Percentiles rank a stretch among this genome's conserved stretches.
Conservation (phyloP, 2,329 filamentous ascomycete species). For the Clathrospora elynae region DNA sequence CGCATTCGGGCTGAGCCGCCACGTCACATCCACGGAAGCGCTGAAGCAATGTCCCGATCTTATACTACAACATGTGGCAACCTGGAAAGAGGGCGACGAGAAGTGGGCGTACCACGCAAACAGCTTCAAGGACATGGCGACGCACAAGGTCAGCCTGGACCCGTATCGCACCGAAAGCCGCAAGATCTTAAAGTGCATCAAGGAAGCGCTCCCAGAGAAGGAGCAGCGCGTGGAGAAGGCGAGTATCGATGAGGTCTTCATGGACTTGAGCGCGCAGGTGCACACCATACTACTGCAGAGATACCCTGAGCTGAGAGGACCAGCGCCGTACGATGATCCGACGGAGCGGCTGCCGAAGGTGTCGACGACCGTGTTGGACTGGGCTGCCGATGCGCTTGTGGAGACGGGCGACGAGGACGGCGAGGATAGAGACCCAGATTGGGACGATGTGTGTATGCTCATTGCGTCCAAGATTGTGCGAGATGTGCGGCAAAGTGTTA, state of each 20-base stretch:
- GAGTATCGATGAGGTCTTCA: slow-evolving; percentile 91
- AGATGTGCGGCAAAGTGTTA: slow-evolving; percentile 71
- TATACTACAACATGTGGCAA: slow-evolving; percentile 89
- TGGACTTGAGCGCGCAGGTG: slow-evolving; percentile 86
- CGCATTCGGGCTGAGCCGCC: slow-evolving; percentile 75
- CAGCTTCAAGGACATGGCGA: slow-evolving; percentile 76
- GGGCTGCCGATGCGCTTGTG: slow-evolving; percentile 80
- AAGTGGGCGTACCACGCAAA: slow-evolving; percentile 91
- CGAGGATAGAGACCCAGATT: slow-evolving; percentile 84
- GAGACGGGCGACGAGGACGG: slow-evolving; percentile 74
- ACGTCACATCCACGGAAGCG: slow-evolving; percentile 80
- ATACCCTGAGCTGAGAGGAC: slow-evolving; percentile 72
- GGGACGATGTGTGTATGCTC: slow-evolving; percentile 89
- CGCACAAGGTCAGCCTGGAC: slow-evolving; percentile 92
- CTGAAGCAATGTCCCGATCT: slow-evolving; percentile 84
- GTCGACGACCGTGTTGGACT: slow-evolving; percentile 74
- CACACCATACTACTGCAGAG: slow-evolving; percentile 74
- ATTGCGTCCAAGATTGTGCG: slow-evolving; percentile 89
- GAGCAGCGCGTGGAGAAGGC: slow-evolving; percentile 87
- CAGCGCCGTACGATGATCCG: slow-evolving; percentile 74
- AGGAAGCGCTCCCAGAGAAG: slow-evolving; percentile 68
- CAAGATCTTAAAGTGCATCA: slow-evolving; percentile 79
- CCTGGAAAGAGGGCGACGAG: slow-evolving; percentile 89
- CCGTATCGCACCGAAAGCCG: slow-evolving; percentile 86
- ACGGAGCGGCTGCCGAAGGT: slow-evolving; percentile 74